Evolutionary conservation across 116 monocot genomes (phyloP).

Genomic region (Cymodocea nodosa): DNA sequence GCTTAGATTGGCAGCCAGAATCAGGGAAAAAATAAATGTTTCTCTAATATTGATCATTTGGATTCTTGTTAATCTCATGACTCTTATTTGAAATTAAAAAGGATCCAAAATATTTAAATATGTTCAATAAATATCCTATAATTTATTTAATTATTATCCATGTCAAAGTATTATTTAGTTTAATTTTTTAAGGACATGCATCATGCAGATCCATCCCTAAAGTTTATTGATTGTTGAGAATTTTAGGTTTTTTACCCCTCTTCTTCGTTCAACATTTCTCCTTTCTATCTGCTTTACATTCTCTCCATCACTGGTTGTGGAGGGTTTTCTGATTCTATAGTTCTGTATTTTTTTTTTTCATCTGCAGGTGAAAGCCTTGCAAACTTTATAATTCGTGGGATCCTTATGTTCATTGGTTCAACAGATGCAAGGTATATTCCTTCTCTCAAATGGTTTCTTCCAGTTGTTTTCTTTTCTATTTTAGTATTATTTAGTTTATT

Average conservation of each 20-base stretch:
- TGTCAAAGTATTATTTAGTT: neutral
- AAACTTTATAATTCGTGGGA: constrained; percentile 48
- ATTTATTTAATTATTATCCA: neutral
- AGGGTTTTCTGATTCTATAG: neutral
- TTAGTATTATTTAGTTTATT: neutral
- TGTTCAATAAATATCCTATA: too few relatives aligned
- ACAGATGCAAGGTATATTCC: constrained; percentile 68
- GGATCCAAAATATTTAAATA: too few relatives aligned
- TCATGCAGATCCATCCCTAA: neutral
- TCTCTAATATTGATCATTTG: too few relatives aligned
- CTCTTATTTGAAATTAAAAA: too few relatives aligned
- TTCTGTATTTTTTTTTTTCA: constrained; percentile 11
- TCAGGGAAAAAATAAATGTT: too few relatives aligned
- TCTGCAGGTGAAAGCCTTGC: constrained; percentile 54
- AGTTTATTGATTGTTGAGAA: neutral
- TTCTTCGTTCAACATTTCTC: neutral
- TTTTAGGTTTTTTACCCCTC: neutral
- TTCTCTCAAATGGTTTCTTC: neutral
- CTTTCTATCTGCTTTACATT: neutral
- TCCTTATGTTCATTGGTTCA: constrained; percentile 62
- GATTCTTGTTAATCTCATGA: too few relatives aligned
- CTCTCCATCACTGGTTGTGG: neutral
- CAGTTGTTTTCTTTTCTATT: neutral
- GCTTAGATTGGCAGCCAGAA: too few relatives aligned
- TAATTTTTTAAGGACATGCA: neutral